A percentile compares a stretch with the other conserved stretches of the same genome.
Evolutionary conservation across 139 green algal species (phyloP).

Genomic region (Micractinium conductrix): DNA sequence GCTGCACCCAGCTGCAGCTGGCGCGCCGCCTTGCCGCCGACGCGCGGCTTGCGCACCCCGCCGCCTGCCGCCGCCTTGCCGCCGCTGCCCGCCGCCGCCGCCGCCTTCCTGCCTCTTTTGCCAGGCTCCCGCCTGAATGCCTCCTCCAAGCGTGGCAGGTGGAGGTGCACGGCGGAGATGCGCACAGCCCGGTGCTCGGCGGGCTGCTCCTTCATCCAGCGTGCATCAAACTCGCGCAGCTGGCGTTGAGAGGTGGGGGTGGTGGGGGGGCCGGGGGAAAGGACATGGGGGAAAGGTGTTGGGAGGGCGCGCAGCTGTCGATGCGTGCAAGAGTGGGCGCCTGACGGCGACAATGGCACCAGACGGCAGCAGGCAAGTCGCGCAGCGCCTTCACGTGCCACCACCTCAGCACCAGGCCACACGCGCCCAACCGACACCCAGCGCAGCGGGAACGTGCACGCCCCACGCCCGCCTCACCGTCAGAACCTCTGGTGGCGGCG

Average conservation of each 20-base stretch:
- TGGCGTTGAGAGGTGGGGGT: not conserved
- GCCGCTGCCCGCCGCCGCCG: not conserved
- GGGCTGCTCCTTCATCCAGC: constrained; percentile 36
- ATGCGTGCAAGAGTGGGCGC: not conserved
- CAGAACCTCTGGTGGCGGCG: no score
- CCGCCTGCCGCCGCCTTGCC: no score
- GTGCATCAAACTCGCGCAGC: constrained; percentile 16
- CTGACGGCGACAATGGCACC: not conserved
- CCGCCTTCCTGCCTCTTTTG: not conserved
- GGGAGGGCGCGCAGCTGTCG: no score
- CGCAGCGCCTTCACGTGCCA: no score
- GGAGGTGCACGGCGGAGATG: not conserved
- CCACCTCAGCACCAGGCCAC: not conserved
- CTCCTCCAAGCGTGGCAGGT: not conserved
- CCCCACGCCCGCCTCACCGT: no score
- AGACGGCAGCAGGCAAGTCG: not conserved
- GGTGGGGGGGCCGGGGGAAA: not conserved
- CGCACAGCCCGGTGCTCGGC: constrained; percentile 34
- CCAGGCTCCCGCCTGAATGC: not conserved
- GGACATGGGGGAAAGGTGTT: not conserved
- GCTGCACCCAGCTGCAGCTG: not conserved
- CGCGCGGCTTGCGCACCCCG: no score
- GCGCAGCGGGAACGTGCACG: not conserved
- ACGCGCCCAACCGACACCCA: not conserved
- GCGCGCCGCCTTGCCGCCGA: no score